Percentiles rank a stretch among this genome's conserved stretches.
Evolutionary conservation across 148 eudicot genomes (phyloP).

Genomic region (Fallopia convolvulus): DNA sequence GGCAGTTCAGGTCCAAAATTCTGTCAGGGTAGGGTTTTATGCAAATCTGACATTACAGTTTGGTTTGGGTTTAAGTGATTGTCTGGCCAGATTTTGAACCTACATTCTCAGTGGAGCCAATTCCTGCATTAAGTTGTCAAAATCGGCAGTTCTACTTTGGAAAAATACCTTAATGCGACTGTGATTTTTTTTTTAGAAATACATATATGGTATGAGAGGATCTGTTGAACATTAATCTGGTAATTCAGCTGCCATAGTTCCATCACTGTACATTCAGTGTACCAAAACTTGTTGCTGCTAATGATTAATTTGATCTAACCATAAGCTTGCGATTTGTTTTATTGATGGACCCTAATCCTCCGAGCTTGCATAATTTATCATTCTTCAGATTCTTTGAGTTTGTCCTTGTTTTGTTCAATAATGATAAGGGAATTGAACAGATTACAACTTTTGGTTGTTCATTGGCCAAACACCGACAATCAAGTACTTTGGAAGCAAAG

Average conservation of each 20-base stretch:
- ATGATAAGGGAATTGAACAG: constrained; percentile 29
- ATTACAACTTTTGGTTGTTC: constrained; percentile 86
- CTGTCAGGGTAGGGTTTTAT: neutral
- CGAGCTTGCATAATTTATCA: neutral
- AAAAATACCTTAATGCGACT: neutral
- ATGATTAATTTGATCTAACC: neutral
- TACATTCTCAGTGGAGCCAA: neutral
- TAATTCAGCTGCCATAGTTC: neutral
- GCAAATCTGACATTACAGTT: neutral
- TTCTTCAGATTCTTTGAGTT: neutral
- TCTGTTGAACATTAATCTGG: neutral
- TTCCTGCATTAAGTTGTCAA: neutral
- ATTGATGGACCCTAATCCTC: neutral
- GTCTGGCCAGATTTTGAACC: neutral
- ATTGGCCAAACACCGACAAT: constrained; percentile 93
- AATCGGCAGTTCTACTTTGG: neutral
- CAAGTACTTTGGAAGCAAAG: constrained; percentile 81
- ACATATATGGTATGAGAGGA: neutral
- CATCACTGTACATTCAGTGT: neutral
- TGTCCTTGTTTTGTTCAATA: neutral
- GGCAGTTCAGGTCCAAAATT: neutral
- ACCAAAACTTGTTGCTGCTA: constrained; percentile 1
- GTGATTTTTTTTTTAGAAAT: neutral
- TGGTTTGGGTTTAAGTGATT: neutral
- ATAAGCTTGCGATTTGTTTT: neutral